These are phyloP conservation scores for Termitomyces eurrhizus DNA, from an alignment of 768 basidiomycete genomes.

Conservation along the genomic window DNA sequence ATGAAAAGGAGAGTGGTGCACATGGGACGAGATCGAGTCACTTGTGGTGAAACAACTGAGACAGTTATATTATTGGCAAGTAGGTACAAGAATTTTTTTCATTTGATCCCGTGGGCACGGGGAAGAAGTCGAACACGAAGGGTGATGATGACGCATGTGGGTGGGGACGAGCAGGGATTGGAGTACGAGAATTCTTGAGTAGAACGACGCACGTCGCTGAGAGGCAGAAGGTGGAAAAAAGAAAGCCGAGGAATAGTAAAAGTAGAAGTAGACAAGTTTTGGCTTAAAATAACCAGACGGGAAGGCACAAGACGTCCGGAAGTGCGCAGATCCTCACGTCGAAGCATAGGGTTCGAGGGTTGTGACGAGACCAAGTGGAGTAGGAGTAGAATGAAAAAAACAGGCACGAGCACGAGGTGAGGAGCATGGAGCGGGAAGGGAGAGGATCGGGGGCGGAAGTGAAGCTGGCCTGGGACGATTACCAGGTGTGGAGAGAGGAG, in stretches of 20 bases:
- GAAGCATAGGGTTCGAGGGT: not conserved
- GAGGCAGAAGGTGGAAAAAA: not conserved
- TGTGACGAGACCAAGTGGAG: not conserved
- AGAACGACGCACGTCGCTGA: not conserved
- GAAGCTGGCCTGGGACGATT: not conserved
- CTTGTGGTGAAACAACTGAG: not conserved
- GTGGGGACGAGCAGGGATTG: not conserved
- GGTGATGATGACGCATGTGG: not conserved
- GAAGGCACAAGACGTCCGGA: not conserved
- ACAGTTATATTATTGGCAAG: not conserved
- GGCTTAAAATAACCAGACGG: not conserved
- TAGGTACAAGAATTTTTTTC: not conserved
- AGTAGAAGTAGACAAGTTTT: not conserved
- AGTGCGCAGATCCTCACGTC: conserved; percentile 3
- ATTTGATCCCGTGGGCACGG: not conserved
- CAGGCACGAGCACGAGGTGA: not conserved
- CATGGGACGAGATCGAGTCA: not conserved
- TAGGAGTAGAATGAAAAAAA: not conserved
- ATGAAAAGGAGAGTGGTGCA: not conserved
- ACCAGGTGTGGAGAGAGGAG: not conserved
- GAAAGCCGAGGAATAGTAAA: not conserved
- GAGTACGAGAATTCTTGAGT: not conserved
- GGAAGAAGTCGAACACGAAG: not conserved
- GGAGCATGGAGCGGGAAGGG: not conserved
- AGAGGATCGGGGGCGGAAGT: not conserved